Evolutionary conservation across 202 grass and related monocot genomes (phyloP).

Genomic region (Eragrostis tef): DNA sequence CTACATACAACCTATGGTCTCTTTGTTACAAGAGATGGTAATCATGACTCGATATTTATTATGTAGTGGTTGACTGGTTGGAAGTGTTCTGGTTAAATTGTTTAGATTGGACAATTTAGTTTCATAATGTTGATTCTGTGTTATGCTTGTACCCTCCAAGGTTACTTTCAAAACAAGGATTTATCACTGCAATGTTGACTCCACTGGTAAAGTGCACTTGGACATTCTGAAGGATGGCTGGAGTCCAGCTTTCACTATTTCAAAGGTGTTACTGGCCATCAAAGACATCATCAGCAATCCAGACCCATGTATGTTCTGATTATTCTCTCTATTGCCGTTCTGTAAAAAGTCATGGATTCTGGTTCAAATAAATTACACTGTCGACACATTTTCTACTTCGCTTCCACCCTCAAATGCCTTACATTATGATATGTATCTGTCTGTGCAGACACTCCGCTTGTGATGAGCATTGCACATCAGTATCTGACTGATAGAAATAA

Average conservation of each 20-base stretch:
- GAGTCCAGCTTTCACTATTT: constrained; percentile 93
- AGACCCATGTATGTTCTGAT: constrained; percentile 73
- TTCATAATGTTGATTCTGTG: constrained; percentile 16
- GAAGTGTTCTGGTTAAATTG: background rate
- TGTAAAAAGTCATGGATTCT: background rate
- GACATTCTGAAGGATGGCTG: constrained; percentile 78
- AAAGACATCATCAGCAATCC: constrained; percentile 79
- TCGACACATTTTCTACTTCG: constrained; percentile 19
- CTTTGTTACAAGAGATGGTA: constrained; percentile 21
- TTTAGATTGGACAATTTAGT: background rate
- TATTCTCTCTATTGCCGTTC: constrained; percentile 45
- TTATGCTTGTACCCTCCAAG: constrained; percentile 41
- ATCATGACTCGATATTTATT: constrained; percentile 17
- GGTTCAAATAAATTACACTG: constrained; percentile 13
- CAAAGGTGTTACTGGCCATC: constrained; percentile 81
- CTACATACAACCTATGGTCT: background rate
- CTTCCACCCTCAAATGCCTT: constrained; percentile 29
- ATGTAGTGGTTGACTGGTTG: constrained; percentile 29
- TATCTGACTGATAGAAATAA: constrained; percentile 74
- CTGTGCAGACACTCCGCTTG: constrained; percentile 61
- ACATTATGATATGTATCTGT: constrained; percentile 45
- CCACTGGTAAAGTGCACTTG: constrained; percentile 62
- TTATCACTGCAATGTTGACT: constrained; percentile 82
- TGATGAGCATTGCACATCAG: constrained; percentile 61
- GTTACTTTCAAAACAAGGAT: constrained; percentile 94